Conservation (phyloP, 495 filamentous ascomycete genomes). For the Xylaria castorea region DNA sequence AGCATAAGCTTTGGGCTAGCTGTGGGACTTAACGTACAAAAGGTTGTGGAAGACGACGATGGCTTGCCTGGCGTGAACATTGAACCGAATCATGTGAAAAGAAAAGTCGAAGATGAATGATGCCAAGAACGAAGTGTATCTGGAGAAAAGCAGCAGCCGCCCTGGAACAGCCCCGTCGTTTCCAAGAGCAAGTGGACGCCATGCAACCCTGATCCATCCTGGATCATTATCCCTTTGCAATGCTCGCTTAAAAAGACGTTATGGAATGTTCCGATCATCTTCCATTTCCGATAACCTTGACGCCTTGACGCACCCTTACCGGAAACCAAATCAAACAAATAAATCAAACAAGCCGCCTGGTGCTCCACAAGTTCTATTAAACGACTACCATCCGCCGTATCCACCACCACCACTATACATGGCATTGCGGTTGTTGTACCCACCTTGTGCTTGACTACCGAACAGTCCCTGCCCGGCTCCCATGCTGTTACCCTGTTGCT, state of each 20-base stretch:
- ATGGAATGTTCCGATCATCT: conserved; percentile 45
- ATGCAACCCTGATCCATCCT: conserved; percentile 50
- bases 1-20: conserved; percentile 52
- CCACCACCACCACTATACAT: conserved; percentile 78
- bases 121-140: conserved; percentile 44
- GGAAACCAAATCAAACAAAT: conserved; percentile 28
- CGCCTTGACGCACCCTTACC: conserved; percentile 46
- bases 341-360: conserved; percentile 34
- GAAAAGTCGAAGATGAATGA: conserved; percentile 38
- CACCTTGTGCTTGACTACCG: conserved; percentile 95
- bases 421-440: conserved; percentile 83
- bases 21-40: conserved; percentile 80
- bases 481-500: conserved; percentile 68
- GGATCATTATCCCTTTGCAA: conserved; percentile 48
- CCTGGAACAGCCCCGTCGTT: conserved; percentile 49
- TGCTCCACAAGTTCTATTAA: conserved; percentile 31
- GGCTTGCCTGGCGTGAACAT: conserved; percentile 63
- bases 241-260: conserved; percentile 46
- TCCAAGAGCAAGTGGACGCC: conserved; percentile 47
- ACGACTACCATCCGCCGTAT: conserved; percentile 73
- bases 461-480: conserved; percentile 88
- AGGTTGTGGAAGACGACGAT: conserved; percentile 71
- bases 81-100: conserved; percentile 47
- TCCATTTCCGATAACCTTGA: conserved; percentile 44
- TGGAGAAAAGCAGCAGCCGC: conserved; percentile 43